phyloP scores from a whole-genome alignment of 345 rosid species.

The Pistacia vera region DNA sequence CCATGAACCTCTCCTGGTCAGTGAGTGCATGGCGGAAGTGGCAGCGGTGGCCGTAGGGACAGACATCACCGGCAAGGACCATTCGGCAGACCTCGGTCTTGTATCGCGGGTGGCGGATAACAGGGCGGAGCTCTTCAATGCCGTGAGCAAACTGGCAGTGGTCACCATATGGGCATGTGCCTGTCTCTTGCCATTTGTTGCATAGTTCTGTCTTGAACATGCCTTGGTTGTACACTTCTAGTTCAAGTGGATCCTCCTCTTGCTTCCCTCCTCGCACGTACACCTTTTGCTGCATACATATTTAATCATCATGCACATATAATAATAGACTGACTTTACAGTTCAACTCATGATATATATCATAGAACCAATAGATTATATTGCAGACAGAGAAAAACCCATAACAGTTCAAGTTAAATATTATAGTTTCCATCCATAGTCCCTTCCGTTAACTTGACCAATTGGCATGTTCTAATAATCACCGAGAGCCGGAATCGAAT shows the following conservation, averaged over 20 bases:
- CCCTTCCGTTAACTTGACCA: neutral
- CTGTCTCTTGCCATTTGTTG: conserved; percentile 74
- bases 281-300: conserved; percentile 36
- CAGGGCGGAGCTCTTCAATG: conserved; percentile 60
- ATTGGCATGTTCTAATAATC: neutral
- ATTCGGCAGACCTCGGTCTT: conserved; percentile 67
- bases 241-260: conserved; percentile 48
- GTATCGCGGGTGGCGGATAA: conserved; percentile 65
- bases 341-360: neutral
- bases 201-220: conserved; percentile 65
- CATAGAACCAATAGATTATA: neutral
- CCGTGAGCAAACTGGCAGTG: conserved; percentile 67
- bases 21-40: conserved; percentile 63
- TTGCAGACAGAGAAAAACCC: too few relatives aligned
- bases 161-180: conserved; percentile 52
- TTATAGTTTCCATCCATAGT: too few relatives aligned
- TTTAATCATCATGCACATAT: neutral
- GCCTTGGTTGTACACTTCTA: conserved; percentile 57
- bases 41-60: conserved; percentile 70
- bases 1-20: conserved; percentile 45
- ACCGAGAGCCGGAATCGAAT: neutral
- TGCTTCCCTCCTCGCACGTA: conserved; percentile 39
- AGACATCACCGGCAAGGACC: conserved; percentile 51
- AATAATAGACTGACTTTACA: neutral
- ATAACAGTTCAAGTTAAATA: too few relatives aligned